phyloP scores from a whole-genome alignment of 768 basidiomycete species.

The Gloeostereum incarnatum region DNA sequence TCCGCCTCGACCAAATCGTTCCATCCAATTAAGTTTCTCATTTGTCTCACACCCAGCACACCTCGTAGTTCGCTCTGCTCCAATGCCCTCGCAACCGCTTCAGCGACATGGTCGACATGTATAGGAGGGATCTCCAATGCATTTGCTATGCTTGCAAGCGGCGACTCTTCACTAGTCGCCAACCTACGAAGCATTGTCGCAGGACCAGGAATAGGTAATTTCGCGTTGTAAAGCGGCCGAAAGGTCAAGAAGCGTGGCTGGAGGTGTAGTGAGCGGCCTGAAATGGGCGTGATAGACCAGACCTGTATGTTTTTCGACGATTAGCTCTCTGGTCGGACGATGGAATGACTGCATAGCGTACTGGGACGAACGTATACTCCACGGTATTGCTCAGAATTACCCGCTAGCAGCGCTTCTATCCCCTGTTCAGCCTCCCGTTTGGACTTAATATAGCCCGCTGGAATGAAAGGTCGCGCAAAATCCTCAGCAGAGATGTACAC shows the following conservation, averaged over 20 bases:
- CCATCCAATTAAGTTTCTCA: constrained; percentile 76
- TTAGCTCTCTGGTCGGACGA: constrained; percentile 6
- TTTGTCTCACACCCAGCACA: constrained; percentile 58
- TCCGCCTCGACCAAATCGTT: too few relatives aligned
- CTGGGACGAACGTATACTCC: constrained; percentile 86
- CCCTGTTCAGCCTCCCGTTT: constrained; percentile 83
- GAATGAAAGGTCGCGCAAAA: constrained; percentile 80
- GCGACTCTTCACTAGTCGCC: constrained; percentile 19
- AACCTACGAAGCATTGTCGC: constrained; percentile 17
- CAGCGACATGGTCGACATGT: constrained; percentile 92
- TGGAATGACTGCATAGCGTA: constrained; percentile 29
- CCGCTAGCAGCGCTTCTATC: constrained; percentile 46
- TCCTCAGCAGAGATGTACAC: constrained; percentile 95
- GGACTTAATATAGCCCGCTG: constrained; percentile 83
- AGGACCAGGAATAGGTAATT: constrained; percentile 30
- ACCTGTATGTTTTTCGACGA: constrained; percentile 41
- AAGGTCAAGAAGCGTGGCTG: constrained; percentile 76
- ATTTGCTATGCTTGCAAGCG: constrained; percentile 64
- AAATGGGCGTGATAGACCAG: constrained; percentile 94
- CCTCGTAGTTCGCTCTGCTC: constrained; percentile 47
- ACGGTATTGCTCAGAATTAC: constrained; percentile 36
- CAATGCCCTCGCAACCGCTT: constrained; percentile 63
- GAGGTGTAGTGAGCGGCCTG: constrained; percentile 80
- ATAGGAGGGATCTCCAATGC: constrained; percentile 82
- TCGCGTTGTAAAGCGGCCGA: constrained; percentile 65